Evolutionary conservation across 257 asterid species (phyloP).

Genomic region (Solanum bulbocastanum): DNA sequence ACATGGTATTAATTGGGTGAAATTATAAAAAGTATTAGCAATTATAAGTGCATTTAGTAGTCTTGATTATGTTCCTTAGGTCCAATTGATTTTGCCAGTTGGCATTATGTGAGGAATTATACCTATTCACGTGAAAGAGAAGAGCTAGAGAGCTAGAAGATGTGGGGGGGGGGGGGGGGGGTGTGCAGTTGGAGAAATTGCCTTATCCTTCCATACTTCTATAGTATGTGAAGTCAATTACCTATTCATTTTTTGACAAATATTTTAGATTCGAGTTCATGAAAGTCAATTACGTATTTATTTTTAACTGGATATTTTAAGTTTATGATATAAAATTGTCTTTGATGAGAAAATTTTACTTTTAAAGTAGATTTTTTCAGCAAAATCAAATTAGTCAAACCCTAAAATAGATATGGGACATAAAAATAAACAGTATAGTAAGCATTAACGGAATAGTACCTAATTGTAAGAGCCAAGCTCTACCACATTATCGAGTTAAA

Average conservation of each 20-base stretch:
- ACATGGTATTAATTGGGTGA: neutral
- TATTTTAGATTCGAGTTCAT: neutral
- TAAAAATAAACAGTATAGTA: neutral
- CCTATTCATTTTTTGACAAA: neutral
- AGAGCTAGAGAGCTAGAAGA: neutral
- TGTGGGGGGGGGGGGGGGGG: too few species aligned
- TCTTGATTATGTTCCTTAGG: neutral
- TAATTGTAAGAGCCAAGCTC: neutral
- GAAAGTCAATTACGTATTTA: neutral
- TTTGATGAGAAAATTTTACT: too few species aligned
- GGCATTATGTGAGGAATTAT: neutral
- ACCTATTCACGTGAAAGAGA: neutral
- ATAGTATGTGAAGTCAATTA: neutral
- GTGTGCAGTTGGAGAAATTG: neutral
- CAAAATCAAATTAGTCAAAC: neutral
- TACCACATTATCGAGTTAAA: neutral
- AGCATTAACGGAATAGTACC: neutral
- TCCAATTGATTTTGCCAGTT: neutral
- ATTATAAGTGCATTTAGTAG: neutral
- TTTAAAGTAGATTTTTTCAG: too few species aligned
- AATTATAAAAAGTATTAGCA: neutral
- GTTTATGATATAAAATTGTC: rapidly evolving
- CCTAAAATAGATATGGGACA: too few species aligned
- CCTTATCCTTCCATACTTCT: neutral
- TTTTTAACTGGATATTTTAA: neutral